phyloP scores from a whole-genome alignment of 139 green algal genomes.

The Micractinium sp. region DNA sequence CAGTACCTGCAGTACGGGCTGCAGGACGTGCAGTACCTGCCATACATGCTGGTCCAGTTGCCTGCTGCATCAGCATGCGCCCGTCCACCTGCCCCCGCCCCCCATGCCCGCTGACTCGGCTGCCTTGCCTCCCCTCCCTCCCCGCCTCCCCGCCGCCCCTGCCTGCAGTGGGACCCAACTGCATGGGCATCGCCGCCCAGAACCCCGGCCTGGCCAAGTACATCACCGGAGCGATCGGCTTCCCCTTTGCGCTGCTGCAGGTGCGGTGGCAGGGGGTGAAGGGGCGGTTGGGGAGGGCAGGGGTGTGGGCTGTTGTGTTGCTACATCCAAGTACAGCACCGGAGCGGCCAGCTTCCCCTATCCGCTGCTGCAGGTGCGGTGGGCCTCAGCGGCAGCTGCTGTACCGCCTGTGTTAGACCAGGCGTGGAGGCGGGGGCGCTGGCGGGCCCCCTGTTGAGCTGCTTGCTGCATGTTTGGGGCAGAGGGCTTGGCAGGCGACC shows the following conservation, averaged over 20 bases:
- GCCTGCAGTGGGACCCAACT: constrained; percentile 59
- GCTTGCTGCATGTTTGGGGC: too few relatives aligned
- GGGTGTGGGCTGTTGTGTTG: not conserved
- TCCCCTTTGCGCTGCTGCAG: constrained; percentile 76
- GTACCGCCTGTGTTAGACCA: too few relatives aligned
- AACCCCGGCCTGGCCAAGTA: constrained; percentile 70
- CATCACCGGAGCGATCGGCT: constrained; percentile 61
- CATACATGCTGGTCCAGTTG: not conserved
- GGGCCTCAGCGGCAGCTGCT: too few relatives aligned
- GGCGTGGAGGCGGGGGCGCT: too few relatives aligned
- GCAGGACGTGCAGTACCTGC: not conserved
- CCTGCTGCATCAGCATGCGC: not conserved
- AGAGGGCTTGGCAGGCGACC: too few relatives aligned
- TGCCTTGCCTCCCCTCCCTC: not conserved
- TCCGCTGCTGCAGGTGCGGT: too few relatives aligned
- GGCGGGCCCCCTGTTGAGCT: too few relatives aligned
- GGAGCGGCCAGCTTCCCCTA: too few relatives aligned
- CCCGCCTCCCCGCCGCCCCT: too few relatives aligned
- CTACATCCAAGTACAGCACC: too few relatives aligned
- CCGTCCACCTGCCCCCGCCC: not conserved
- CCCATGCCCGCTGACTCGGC: not conserved
- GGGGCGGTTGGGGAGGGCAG: not conserved
- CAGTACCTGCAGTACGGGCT: not conserved
- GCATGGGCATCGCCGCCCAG: constrained; percentile 58
- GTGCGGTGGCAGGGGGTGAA: not conserved